Percentiles rank a stretch among this genome's conserved stretches.
Evolutionary conservation across 1,284 basidiomycete genomes (phyloP).

Genomic region (Singerocomus inundabilis): DNA sequence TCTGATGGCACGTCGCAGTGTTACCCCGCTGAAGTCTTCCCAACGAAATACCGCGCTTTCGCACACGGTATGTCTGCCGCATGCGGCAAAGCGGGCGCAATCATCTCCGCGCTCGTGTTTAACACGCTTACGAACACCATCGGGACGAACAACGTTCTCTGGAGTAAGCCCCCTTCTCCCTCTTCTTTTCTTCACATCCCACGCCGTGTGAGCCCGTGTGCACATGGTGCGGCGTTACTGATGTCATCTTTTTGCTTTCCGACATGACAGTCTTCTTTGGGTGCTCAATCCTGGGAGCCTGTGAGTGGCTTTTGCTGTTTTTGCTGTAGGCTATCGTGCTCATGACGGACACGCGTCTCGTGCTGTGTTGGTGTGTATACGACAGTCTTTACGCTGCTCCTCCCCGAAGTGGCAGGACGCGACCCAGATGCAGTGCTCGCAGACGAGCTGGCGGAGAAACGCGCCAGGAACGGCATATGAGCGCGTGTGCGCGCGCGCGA

Average conservation of each 20-base stretch:
- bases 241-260: too few species aligned
- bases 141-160: constrained; percentile 59
- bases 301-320: constrained; percentile 22
- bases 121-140: constrained; percentile 64
- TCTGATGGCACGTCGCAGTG: constrained; percentile 36
- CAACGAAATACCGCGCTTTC: constrained; percentile 76
- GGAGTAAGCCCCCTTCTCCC: constrained; percentile 46
- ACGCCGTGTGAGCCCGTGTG: constrained; percentile 9
- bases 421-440: constrained; percentile 67
- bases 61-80: constrained; percentile 84
- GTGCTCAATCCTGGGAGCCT: constrained; percentile 56
- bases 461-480: neutral
- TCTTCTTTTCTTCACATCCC: constrained; percentile 18
- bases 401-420: constrained; percentile 76
- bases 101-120: constrained; percentile 80
- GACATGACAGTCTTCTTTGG: constrained; percentile 51
- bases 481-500: too few species aligned
- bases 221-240: neutral
- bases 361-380: too few species aligned
- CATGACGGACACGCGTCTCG: too few species aligned
- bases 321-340: too few species aligned
- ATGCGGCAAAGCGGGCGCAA: constrained; percentile 77
- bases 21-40: constrained; percentile 87
- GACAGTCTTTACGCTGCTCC: constrained; percentile 62
- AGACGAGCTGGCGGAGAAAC: constrained; percentile 46